Evolutionary conservation across 768 basidiomycete species (phyloP).

Genomic region (Udeniomyces megalosporus): DNA sequence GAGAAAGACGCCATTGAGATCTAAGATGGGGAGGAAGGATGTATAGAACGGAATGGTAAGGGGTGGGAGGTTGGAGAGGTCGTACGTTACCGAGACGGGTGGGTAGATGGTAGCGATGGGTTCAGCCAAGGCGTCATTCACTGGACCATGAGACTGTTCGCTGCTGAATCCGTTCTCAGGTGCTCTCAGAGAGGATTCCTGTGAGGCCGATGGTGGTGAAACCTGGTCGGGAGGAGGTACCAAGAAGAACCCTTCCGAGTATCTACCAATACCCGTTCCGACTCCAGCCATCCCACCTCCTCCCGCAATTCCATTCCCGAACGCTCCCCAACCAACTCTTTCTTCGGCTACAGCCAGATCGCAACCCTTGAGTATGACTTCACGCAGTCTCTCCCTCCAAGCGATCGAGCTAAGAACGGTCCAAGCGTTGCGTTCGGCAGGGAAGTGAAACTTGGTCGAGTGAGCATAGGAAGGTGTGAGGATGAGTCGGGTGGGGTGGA

Average conservation of each 20-base stretch:
- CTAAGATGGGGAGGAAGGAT: background rate
- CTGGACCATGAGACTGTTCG: no score
- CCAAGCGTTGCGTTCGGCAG: background rate
- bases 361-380: background rate
- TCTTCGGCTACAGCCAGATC: background rate
- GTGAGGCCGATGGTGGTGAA: background rate
- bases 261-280: background rate
- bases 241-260: background rate
- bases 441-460: constrained; percentile 1
- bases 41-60: constrained; percentile 12
- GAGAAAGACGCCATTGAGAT: background rate
- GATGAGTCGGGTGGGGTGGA: background rate
- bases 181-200: background rate
- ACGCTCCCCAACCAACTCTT: background rate
- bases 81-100: background rate
- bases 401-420: background rate
- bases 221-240: background rate
- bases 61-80: constrained; percentile 2
- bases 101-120: no score
- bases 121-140: no score
- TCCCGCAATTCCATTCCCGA: background rate
- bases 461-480: background rate
- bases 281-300: background rate
- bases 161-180: no score
- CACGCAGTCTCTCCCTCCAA: background rate